Evolutionary conservation across 192 early-diverging fungal genomes (phyloP), one percentile per base, ranked within the genome.

Genomic region (Podila epigama): DNA sequence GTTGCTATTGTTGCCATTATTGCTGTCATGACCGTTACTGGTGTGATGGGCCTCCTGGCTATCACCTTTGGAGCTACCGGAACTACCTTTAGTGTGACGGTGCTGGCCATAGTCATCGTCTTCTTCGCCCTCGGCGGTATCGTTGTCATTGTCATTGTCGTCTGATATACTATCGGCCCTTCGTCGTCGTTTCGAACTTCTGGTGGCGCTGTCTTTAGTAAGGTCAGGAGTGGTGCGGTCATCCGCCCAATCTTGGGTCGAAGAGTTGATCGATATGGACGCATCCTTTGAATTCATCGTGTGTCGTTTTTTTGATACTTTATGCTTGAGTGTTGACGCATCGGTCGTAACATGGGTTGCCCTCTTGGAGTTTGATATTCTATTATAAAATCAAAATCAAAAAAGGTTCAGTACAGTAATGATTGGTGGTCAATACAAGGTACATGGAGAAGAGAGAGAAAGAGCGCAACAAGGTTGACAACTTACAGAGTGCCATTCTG

Each of bases 401-500:
- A 31, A 36, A 15, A 41, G 15, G 33, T 28, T 28, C 6, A 40
- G 44, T 20, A 29, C 18, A 36, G 12, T 33, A 33, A 29, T 42
- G 20, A 34, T n/a, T 34, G 39, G 28, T 11, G 52, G 52, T 42
- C 3, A 12, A 51, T 22, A 51, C 4, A 63, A 39, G 37, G 13
- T 6, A 67, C n/a, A 64, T 7, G n/a, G 25, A 44, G 31, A 58
- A 57, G 42, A 73, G 11, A 63, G 51, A 34, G 44, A 22, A 4
- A 25, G 44, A 44, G 42, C 5, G 13, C 18, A 20, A 20, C n/a
- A n/a, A 5, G 25, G 16, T 1, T 35, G 36, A 15, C 41, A 12
- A 60, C 79, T 81, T 70, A 83, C 82, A 77, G 66, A 62, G 69
- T 69, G 56, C 83, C 79, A 10, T 68, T 51, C 18, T 69, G 42